These are phyloP conservation scores for Xylariaceae sp. DNA, from an alignment of 2,329 filamentous ascomycete species.

Conservation along the genomic window DNA sequence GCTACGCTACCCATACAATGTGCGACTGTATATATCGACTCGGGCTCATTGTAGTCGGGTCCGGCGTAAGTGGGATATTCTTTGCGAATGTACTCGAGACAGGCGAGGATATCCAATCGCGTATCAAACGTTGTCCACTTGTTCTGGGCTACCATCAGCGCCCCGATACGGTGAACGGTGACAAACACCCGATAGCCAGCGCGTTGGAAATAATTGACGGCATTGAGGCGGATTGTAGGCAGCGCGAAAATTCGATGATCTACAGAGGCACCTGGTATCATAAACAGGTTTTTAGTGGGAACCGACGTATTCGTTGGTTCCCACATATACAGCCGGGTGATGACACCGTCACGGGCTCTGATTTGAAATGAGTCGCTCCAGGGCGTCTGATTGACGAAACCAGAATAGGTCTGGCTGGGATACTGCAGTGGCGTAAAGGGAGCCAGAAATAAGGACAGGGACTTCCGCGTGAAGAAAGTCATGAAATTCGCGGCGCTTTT, in stretches of 20 bases:
- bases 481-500: conserved; percentile 46
- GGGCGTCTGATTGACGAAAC: conserved; percentile 48
- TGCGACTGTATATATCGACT: conserved; percentile 48
- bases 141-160: conserved; percentile 43
- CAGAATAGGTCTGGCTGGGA: conserved; percentile 41
- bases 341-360: conserved; percentile 46
- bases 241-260: conserved; percentile 59
- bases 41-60: conserved; percentile 11
- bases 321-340: conserved; percentile 52
- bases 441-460: conserved; percentile 47
- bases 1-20: conserved; percentile 62
- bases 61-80: conserved; percentile 25
- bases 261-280: conserved; percentile 58
- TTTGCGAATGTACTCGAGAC: conserved; percentile 47
- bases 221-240: conserved; percentile 58
- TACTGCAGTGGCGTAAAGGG: conserved; percentile 54
- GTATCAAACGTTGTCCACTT: conserved; percentile 56
- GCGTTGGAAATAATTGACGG: conserved; percentile 56
- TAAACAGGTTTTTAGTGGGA: conserved; percentile 47
- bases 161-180: conserved; percentile 53
- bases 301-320: conserved; percentile 40
- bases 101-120: conserved; percentile 53
- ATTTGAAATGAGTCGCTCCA: conserved; percentile 42
- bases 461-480: conserved; percentile 51
- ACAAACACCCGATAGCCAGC: conserved; percentile 57